Evolutionary conservation across 2,329 filamentous ascomycete genomes (phyloP), one percentile per base, ranked within the genome.

Genomic region (Elsinoe ampelina): DNA sequence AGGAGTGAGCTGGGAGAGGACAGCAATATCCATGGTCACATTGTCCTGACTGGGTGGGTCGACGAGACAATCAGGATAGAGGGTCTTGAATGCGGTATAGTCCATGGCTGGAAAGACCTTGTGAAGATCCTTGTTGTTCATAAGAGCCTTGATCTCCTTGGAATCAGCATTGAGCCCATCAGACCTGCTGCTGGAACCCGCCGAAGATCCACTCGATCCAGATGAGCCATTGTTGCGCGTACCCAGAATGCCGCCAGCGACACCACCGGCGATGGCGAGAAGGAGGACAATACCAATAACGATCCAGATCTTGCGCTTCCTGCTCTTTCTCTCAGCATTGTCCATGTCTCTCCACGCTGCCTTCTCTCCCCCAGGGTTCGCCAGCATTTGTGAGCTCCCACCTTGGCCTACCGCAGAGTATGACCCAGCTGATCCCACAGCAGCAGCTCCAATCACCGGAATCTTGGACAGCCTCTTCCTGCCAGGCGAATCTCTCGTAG

Each of bases 21-120:
- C 85, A 1, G 93, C 92, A 58, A 96, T 76, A 68, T 97, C 92
- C 55, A 89, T 83, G 0, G 93, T 97, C 62, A 97, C 79, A 68
- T 97, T 96, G 74, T 97, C 95, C 68, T 96, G 92, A 34, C 85
- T 91, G 0, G 92, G 87, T 0, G 88, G 87, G 63, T 85, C 80
- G 56, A 79, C 74, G 32, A 91, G 61, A 71, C 92, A 97, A 38
- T 85, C 84, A 2, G 92, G 92, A 64, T 92, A 96, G 70, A 96
- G 91, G 0, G 89, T 83, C 67, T 95, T 90, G 70, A 93, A 80
- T 0, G 92, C 90, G 0, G 92, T 97, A 69, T 97, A 97, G 72
- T 96, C 92, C 73, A 97, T 88, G 22, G 90, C 92, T 0, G 90
- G 88, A 70, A 97, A 97, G 1, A 97, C 89, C 70, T 89, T 95